Evolutionary conservation across 768 basidiomycete genomes (phyloP).

Genomic region (Termitomyces sp.): DNA sequence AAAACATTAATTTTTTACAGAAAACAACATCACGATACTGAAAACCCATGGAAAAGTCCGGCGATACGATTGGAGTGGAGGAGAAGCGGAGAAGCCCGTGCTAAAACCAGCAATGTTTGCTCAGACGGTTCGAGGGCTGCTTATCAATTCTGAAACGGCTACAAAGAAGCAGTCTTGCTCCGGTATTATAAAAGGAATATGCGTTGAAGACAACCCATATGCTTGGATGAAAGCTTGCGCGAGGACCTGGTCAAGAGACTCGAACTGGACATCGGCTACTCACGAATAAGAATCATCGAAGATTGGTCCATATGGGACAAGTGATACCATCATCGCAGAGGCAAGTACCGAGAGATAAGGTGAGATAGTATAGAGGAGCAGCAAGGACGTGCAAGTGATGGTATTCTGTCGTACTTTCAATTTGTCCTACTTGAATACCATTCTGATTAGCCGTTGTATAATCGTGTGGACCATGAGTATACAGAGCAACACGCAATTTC

Average conservation of each 20-base stretch:
- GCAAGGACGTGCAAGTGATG: not conserved
- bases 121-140: not conserved
- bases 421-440: no score
- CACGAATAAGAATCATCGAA: conserved; percentile 2
- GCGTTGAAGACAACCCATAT: not conserved
- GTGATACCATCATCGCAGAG: not conserved
- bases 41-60: not conserved
- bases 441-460: not conserved
- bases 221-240: not conserved
- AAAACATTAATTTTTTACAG: not conserved
- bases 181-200: not conserved
- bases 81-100: not conserved
- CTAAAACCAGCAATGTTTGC: not conserved
- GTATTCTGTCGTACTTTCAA: no score
- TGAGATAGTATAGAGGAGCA: not conserved
- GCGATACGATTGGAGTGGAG: not conserved
- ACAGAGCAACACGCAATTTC: no score
- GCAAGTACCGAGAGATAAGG: not conserved
- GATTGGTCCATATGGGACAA: conserved; percentile 1
- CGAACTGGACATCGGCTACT: not conserved
- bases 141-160: not conserved
- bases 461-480: no score
- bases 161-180: not conserved
- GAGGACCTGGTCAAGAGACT: not conserved
- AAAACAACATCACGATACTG: not conserved